Conservation (phyloP, 805 yeast genomes). For the Ascoidea asiatica region DNA sequence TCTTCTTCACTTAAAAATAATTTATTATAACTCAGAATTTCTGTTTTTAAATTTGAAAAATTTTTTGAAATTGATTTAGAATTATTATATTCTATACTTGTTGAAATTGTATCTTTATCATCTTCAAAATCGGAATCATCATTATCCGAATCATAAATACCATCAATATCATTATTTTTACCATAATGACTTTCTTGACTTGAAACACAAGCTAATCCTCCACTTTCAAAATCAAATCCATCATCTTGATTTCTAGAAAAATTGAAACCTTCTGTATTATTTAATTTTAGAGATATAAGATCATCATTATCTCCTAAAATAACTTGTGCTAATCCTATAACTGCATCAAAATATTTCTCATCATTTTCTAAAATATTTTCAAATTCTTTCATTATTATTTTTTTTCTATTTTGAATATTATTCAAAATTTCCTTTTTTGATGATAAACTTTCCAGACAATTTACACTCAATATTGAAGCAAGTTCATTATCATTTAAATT, state of each 20-base stretch:
- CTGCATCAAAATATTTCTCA: neutral
- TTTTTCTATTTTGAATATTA: neutral
- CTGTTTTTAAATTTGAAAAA: too few relatives aligned
- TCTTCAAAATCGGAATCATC: neutral
- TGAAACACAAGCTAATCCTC: too few relatives aligned
- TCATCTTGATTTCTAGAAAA: too few relatives aligned
- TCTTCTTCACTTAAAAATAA: conserved; percentile 6
- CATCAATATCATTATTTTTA: neutral
- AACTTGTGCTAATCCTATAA: neutral
- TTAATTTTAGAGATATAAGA: too few relatives aligned
- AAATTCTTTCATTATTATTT: neutral
- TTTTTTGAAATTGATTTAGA: too few relatives aligned
- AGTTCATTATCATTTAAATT: neutral
- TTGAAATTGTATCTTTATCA: neutral
- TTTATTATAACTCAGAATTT: neutral
- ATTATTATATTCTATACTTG: neutral
- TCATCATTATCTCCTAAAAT: neutral
- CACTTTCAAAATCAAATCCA: neutral
- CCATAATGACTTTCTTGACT: neutral
- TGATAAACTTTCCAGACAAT: neutral
- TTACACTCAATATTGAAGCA: neutral
- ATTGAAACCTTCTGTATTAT: neutral
- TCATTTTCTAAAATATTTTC: neutral
- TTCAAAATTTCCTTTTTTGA: too few relatives aligned
- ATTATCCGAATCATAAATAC: neutral